These are phyloP conservation scores for Glycine soja DNA, from an alignment of 306 rosid species.

Conservation along the genomic window DNA sequence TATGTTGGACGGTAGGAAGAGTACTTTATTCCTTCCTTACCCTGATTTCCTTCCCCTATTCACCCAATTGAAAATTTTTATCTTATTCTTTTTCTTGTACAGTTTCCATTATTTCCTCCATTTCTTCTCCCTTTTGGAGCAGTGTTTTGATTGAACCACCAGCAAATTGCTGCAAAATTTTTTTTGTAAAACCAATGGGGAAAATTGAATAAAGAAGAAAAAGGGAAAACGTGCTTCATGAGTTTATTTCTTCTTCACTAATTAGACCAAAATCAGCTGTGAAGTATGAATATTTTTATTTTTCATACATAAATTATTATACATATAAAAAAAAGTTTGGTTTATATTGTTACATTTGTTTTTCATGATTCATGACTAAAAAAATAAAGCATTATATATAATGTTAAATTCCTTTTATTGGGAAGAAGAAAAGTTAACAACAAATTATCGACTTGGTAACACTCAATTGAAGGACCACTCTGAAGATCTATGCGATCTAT, in stretches of 20 bases:
- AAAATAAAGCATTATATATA: neutral
- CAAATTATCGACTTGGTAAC: neutral
- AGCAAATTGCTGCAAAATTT: neutral
- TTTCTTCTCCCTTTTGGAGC: neutral
- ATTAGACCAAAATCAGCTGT: neutral
- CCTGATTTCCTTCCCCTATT: conserved; percentile 37
- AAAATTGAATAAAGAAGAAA: neutral
- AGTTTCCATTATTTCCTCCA: conserved; percentile 15
- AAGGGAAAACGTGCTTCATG: neutral
- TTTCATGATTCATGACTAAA: neutral
- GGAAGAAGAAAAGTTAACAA: neutral
- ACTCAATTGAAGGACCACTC: conserved; percentile 7
- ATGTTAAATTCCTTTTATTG: neutral
- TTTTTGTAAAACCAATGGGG: neutral
- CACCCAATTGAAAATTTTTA: conserved; percentile 10
- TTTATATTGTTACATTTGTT: neutral
- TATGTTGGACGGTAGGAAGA: conserved; percentile 50
- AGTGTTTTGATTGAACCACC: neutral
- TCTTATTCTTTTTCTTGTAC: conserved; percentile 1
- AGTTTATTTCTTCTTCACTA: neutral
- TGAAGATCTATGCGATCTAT: neutral
- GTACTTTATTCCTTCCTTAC: conserved; percentile 68
- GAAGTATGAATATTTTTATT: neutral
- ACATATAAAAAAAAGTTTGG: neutral
- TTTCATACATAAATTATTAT: neutral